Evolutionary conservation across 2,329 filamentous ascomycete genomes (phyloP), one percentile per base, ranked within the genome.

Genomic region (Phoma herbarum): DNA sequence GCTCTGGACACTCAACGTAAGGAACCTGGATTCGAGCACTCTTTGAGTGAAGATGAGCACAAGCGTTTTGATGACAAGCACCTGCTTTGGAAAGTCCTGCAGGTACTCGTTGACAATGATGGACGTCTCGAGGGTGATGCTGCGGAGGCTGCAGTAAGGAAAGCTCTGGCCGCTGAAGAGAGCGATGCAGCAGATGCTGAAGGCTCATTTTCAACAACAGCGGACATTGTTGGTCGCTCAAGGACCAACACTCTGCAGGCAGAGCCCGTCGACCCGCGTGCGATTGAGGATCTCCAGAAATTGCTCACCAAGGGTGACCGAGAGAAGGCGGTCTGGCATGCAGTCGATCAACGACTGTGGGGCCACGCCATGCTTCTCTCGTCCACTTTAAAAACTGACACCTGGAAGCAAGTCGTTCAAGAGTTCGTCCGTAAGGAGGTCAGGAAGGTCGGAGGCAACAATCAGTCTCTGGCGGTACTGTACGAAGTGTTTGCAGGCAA

Each of bases 401-500:
- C 96, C 2, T 98, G 96, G 85, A 96, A 93, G 75, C 91, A 96
- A 73, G 93, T 99, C 25, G 88, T 93, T 0, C 93, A 96, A 70
- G 95, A 99, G 71, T 99, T 99, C 71, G 90, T 99, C 18, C 90
- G 93, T 66, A 93, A 96, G 70, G 95, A 99, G 75, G 92, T 99
- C 54, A 96, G 95, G 74, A 89, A 89, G 51, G 82, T 89, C 3
- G 88, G 91, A 2, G 87, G 89, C 52, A 91, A 90, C 67, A 93
- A 93, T 52, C 91, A 97, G 76, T 91, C 94, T 2, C 83, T 99
- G 44, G 93, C 94, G 28, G 92, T 94, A 0, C 80, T 99, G 3
- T 99, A 99, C 76, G 92, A 96, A 72, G 88, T 98, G 0, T 89
- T 99, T 60, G 95, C 93, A 23, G 94, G 95, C 0, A 99, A 97